These are phyloP conservation scores for Pseudophaeomoniella oleicola DNA, from an alignment of 2,329 filamentous ascomycete species.

Conservation along the genomic window DNA sequence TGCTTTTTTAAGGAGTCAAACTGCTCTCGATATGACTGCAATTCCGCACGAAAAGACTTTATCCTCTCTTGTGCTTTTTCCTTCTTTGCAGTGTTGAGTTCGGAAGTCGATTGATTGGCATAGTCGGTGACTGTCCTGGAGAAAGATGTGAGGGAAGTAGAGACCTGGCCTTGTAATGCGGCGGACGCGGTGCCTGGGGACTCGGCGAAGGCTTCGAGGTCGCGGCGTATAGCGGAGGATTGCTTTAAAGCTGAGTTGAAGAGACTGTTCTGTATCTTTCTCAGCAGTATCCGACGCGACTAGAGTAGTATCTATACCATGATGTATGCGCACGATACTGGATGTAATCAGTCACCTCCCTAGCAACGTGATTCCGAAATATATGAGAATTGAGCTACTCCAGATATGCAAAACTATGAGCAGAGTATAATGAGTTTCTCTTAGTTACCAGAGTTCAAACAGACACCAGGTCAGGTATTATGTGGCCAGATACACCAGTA, in stretches of 20 bases:
- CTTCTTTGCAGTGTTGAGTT: constrained; percentile 81
- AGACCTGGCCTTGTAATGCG: constrained; percentile 57
- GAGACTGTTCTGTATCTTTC: constrained; percentile 50
- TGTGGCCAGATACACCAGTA: too few relatives aligned
- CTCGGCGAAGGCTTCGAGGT: constrained; percentile 57
- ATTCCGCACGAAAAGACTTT: constrained; percentile 69
- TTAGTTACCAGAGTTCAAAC: too few relatives aligned
- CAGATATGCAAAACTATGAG: too few relatives aligned
- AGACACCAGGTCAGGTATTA: too few relatives aligned
- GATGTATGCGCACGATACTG: too few relatives aligned
- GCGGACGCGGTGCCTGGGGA: constrained; percentile 42
- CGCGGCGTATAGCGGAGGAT: constrained; percentile 62
- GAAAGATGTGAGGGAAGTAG: constrained; percentile 68
- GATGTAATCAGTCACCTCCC: too few relatives aligned
- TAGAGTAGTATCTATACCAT: neutral
- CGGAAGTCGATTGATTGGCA: constrained; percentile 66
- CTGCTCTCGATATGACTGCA: constrained; percentile 63
- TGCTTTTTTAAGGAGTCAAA: constrained; percentile 65
- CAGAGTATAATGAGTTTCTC: too few relatives aligned
- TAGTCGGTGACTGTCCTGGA: constrained; percentile 89
- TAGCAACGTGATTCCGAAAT: too few relatives aligned
- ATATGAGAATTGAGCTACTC: too few relatives aligned
- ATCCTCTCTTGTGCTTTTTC: constrained; percentile 78
- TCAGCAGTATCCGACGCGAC: neutral
- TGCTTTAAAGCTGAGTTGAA: constrained; percentile 81